Evolutionary conservation across 2,329 filamentous ascomycete species (phyloP).

Genomic region (Dactylellina sp.): DNA sequence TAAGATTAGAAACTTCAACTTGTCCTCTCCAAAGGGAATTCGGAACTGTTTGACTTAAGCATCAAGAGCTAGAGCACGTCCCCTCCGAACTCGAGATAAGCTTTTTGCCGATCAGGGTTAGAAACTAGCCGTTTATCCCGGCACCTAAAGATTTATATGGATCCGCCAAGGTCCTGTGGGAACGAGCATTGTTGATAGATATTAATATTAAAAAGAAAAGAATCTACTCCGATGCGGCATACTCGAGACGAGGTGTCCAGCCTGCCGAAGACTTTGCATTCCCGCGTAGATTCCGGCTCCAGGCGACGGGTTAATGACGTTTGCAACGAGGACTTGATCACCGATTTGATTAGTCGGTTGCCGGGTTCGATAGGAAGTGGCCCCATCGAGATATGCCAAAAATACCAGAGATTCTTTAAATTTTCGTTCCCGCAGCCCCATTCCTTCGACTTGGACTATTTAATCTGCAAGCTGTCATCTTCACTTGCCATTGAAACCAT

Average conservation of each 20-base stretch:
- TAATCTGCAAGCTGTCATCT: neutral
- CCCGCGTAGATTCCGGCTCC: neutral
- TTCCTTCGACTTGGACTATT: neutral
- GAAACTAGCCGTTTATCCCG: neutral
- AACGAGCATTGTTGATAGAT: neutral
- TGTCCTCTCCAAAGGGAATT: too few species aligned
- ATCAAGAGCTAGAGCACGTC: too few species aligned
- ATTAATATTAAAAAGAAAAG: neutral
- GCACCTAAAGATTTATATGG: neutral
- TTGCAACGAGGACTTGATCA: slow-evolving; percentile 19
- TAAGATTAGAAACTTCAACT: too few species aligned
- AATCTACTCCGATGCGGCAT: neutral
- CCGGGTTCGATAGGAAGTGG: slow-evolving; percentile 41
- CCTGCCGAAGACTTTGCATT: too few species aligned
- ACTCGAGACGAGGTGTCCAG: neutral
- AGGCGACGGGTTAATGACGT: slow-evolving; percentile 11
- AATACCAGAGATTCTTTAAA: too few species aligned
- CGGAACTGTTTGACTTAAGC: too few species aligned
- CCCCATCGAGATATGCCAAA: slow-evolving; percentile 2
- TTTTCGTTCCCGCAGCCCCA: neutral
- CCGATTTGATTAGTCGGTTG: slow-evolving; percentile 9
- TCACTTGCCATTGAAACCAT: slow-evolving; percentile 4
- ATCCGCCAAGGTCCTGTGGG: neutral
- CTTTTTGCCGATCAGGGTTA: neutral
- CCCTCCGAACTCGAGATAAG: neutral